Evolutionary conservation across 2,329 filamentous ascomycete genomes (phyloP), one percentile per base, ranked within the genome.

Genomic region (Ploettnerulaceae sp.): DNA sequence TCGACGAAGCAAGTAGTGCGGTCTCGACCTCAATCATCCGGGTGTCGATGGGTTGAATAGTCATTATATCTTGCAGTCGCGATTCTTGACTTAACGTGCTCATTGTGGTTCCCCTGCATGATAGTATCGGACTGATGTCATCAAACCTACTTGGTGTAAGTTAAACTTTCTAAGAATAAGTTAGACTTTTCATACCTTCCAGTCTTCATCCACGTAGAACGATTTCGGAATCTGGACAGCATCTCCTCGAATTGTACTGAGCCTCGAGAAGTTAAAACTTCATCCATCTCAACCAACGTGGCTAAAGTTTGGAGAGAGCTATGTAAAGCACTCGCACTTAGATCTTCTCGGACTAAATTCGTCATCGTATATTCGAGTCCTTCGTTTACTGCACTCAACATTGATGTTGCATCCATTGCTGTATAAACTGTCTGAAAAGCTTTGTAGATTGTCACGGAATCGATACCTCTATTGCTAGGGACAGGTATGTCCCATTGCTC

Each of bases 401-500:
- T 76, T 7, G 74, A 67, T 2, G 63, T 49, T 9, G 79, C 62
- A 38, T 81, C 77, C 7, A 73, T 71, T 2, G 83, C 81, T 53
- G 81, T 81, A 59, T 88, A 79, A 50, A 96, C 74, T 17, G 81
- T 79, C 63, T 95, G 89, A 49, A 94, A 89, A 0, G 82, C 81
- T 58, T 83, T 85, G 67, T 94, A 96, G 1, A 91, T 71, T 1
- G 79, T 82, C 3, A 84, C 81, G 1, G 82, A 73, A 45, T 84
- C 79, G 22, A 79, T 82, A 9, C 75, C 71, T 38, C 75, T 77
- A 2, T 73, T 69, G 6, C 74, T 71, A 0, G 89, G 86, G 0
- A 82, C 81, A 11, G 87, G 86, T 15, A 97, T 74, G 62, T 96
- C 90, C 93, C 93, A 98, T 59, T 91, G 84, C 56, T 93, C 89